phyloP scores from a whole-genome alignment of 2,329 filamentous ascomycete species.

The Penicillium nordicum region DNA sequence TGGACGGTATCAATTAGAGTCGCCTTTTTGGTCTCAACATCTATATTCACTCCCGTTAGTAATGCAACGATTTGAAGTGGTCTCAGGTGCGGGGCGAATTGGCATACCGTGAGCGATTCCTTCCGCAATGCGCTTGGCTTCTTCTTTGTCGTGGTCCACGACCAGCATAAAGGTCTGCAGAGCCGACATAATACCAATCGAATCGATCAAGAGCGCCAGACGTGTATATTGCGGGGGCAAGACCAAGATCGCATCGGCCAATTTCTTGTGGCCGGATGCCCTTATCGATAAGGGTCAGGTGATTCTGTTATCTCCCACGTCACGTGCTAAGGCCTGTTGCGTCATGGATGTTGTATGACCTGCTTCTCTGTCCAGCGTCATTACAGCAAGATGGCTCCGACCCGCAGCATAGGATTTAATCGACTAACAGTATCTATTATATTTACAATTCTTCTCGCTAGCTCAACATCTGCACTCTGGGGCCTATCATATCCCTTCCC shows the following conservation, averaged over 20 bases:
- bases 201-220: conserved; percentile 13
- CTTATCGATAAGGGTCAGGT: conserved; percentile 38
- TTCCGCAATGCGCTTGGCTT: conserved; percentile 45
- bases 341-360: conserved; percentile 18
- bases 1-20: conserved; percentile 62
- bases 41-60: conserved; percentile 34
- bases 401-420: conserved; percentile 17
- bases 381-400: conserved; percentile 1
- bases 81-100: conserved; percentile 6
- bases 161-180: conserved; percentile 49
- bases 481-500: conserved; percentile 4
- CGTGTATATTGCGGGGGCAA: conserved; percentile 10
- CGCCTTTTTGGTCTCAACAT: conserved; percentile 57
- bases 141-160: conserved; percentile 46
- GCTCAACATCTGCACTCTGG: conserved; percentile 14
- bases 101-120: conserved; percentile 43
- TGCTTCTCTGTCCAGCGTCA: background rate
- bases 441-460: conserved; percentile 10
- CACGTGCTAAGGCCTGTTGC: conserved; percentile 21
- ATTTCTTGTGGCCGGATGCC: conserved; percentile 22
- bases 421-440: conserved; percentile 8
- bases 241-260: conserved; percentile 12
- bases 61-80: conserved; percentile 6
- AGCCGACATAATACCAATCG: conserved; percentile 43
- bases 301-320: conserved; percentile 15